Evolutionary conservation across 148 eudicot genomes (phyloP), one percentile per base, ranked within the genome.

Genomic region (Arctostaphylos glauca): DNA sequence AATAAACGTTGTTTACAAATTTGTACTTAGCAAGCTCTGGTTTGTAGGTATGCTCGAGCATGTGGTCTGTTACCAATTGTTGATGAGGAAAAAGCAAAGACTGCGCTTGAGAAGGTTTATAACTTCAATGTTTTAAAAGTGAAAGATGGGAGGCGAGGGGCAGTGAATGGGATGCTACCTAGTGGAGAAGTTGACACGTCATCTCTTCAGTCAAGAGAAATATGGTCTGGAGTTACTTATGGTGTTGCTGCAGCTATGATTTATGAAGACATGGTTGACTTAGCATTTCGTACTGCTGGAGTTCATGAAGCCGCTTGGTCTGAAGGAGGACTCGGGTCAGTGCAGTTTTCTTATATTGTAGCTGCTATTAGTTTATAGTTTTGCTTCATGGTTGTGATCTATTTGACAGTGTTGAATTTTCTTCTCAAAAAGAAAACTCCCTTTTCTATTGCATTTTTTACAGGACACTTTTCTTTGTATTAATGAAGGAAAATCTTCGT

Each of bases 221-320:
- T 92, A 78, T 92, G 94, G 94, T 74, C 91, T 10, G 94, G 94
- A 18, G 94, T 92, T 79, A 92, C 91, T 25, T 92, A 90, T 81
- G 91, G 89, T 81, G 88, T 92, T 85, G 93, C 94, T 58, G 94
- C 94, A 71, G 80, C 89, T 72, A 92, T 92, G 94, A 89, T 92
- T 83, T 93, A 92, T 47, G 94, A 92, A 82, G 93, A 89, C 74
- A 83, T 92, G 87, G 76, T 59, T 15, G 94, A 92, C 67, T 86
- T 92, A 90, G 94, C 84, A 76, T 88, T 90, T 70, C 87, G 89
- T 81, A 92, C 94, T 53, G 93, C 94, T 9, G 94, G 94, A 72
- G 87, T 88, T 53, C 88, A 85, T 87, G 93, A 90, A 83, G 74
- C 91, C 38, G 87, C 89, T 9, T 92, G 94, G 94, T 92, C 94